Percentiles rank a stretch among this genome's conserved stretches.
Evolutionary conservation across 495 filamentous ascomycete genomes (phyloP).

Genomic region (Mycothermus thermophilus): DNA sequence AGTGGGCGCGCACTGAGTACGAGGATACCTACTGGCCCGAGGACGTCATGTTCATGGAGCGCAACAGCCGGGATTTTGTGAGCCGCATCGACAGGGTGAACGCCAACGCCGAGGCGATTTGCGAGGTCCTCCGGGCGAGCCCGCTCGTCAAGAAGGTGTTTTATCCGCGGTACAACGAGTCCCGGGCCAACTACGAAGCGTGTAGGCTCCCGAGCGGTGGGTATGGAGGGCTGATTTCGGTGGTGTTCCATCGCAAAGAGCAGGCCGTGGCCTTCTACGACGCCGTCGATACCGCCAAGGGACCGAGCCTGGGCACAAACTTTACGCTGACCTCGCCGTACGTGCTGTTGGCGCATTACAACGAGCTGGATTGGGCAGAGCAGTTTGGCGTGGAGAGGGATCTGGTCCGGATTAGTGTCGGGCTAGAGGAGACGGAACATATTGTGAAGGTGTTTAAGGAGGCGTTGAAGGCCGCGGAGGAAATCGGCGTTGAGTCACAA

Average conservation of each 20-base stretch:
- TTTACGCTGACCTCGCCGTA: conserved; percentile 88
- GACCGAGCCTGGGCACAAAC: conserved; percentile 90
- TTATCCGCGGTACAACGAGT: conserved; percentile 69
- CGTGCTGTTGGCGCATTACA: conserved; percentile 80
- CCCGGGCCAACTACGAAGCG: conserved; percentile 58
- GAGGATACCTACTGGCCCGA: conserved; percentile 90
- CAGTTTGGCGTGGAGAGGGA: conserved; percentile 64
- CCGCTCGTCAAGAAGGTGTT: conserved; percentile 63
- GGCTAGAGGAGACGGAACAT: conserved; percentile 63
- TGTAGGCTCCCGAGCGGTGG: conserved; percentile 64
- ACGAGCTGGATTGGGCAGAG: conserved; percentile 79
- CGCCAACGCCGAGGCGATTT: conserved; percentile 70
- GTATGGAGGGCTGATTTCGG: conserved; percentile 80
- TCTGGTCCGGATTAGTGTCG: conserved; percentile 78
- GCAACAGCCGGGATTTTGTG: conserved; percentile 88
- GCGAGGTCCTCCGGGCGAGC: conserved; percentile 43
- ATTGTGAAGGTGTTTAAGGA: conserved; percentile 36
- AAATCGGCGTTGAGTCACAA: no score
- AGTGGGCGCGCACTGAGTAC: conserved; percentile 45
- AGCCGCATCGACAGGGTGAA: conserved; percentile 76
- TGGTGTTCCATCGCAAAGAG: conserved; percentile 54
- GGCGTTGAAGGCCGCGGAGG: conserved; percentile 36
- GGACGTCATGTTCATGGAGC: conserved; percentile 86
- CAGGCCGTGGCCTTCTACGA: conserved; percentile 79
- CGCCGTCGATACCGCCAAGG: conserved; percentile 73